These are phyloP conservation scores for Stentor coeruleus DNA, from an alignment of 73 alveolate species.

Conservation along the genomic window DNA sequence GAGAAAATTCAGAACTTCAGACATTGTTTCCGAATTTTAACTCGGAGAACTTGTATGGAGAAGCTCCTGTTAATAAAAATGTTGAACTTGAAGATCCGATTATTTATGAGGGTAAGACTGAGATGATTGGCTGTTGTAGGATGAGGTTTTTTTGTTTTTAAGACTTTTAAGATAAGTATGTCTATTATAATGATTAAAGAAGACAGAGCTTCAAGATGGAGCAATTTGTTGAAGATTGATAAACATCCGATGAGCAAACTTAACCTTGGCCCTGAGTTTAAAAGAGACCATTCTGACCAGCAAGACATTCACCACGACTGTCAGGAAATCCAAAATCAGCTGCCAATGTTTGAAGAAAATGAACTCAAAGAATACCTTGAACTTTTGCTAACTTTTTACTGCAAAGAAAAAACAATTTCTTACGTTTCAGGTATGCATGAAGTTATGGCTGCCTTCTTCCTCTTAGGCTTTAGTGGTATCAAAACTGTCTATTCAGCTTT, in stretches of 20 bases:
- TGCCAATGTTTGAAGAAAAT: conserved; percentile 21
- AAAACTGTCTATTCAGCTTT: conserved; percentile 27
- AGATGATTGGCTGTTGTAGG: conserved; percentile 22
- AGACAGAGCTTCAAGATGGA: conserved; percentile 18
- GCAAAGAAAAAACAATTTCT: conserved; percentile 16
- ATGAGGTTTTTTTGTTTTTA: conserved; percentile 15
- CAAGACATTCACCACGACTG: conserved; percentile 22
- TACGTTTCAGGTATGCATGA: conserved; percentile 30
- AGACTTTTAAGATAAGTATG: no score
- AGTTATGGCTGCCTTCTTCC: conserved; percentile 24
- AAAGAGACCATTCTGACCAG: conserved; percentile 25
- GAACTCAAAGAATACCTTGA: conserved; percentile 13
- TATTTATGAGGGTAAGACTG: conserved; percentile 1
- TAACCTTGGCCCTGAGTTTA: background rate
- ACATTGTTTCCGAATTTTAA: conserved; percentile 8
- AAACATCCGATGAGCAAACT: background rate
- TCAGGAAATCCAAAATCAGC: background rate
- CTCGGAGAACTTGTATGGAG: conserved; percentile 4
- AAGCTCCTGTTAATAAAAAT: background rate
- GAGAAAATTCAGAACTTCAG: background rate
- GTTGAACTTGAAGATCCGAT: background rate
- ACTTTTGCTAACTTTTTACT: conserved; percentile 23
- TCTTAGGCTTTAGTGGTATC: conserved; percentile 12
- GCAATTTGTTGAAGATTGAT: background rate
- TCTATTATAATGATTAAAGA: conserved; percentile 14